Conservation (phyloP, 1,284 basidiomycete species). For the Trichosporon asahii region DNA sequence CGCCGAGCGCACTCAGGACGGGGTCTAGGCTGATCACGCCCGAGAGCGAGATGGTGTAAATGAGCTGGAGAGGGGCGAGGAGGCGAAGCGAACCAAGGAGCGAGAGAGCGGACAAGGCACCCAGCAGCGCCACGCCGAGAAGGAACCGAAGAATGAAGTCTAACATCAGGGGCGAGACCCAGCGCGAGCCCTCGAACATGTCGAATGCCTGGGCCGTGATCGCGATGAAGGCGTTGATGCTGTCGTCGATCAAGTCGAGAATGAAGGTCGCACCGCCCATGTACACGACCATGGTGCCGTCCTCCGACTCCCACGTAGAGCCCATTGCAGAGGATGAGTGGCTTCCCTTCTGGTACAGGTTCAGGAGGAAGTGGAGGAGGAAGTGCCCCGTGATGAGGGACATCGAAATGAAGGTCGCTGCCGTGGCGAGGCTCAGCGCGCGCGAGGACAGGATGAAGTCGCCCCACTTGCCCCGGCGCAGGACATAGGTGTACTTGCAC, state of each 20-base stretch:
- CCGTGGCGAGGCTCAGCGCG: conserved; percentile 39
- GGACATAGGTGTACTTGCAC: conserved; percentile 46
- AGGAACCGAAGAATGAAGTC: conserved; percentile 36
- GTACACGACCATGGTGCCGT: conserved; percentile 31
- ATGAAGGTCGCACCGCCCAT: conserved; percentile 35
- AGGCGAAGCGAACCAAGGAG: conserved; percentile 41
- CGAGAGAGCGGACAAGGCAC: conserved; percentile 44
- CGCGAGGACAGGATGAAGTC: conserved; percentile 46
- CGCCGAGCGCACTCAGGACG: conserved; percentile 2
- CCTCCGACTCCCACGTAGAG: conserved; percentile 15
- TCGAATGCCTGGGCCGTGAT: conserved; percentile 10
- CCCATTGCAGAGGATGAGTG: neutral
- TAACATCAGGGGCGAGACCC: conserved; percentile 17
- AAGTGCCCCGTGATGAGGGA: conserved; percentile 39
- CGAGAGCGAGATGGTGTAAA: conserved; percentile 41
- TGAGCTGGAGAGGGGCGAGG: conserved; percentile 45
- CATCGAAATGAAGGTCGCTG: conserved; percentile 36
- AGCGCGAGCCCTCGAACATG: neutral
- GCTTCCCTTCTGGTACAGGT: neutral
- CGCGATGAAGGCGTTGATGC: conserved; percentile 37
- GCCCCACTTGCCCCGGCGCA: conserved; percentile 43
- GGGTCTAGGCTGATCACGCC: conserved; percentile 27
- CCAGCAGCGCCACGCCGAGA: conserved; percentile 47
- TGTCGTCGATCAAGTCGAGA: conserved; percentile 36
- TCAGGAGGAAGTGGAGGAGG: conserved; percentile 22